Evolutionary conservation across 352 stramenopile genomes (phyloP).

Genomic region (Globisporangium okanoganense): DNA sequence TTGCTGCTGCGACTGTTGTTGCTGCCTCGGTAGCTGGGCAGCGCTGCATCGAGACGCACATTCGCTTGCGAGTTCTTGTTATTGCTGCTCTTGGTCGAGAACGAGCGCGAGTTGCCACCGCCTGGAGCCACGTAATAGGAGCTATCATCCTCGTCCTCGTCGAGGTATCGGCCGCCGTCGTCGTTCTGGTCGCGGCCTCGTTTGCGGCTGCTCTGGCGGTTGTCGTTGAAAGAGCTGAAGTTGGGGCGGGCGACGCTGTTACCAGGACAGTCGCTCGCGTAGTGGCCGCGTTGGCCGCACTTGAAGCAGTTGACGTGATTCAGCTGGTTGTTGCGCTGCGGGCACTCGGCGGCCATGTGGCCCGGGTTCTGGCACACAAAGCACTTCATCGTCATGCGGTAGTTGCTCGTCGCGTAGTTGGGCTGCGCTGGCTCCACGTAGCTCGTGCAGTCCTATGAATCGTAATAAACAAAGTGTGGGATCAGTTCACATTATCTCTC

Average conservation of each 20-base stretch:
- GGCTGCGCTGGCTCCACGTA: slow-evolving; percentile 43
- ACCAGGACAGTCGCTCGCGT: slow-evolving; percentile 39
- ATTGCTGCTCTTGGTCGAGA: slow-evolving; percentile 3
- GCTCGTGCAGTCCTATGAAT: slow-evolving; percentile 24
- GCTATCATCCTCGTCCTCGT: slow-evolving; percentile 31
- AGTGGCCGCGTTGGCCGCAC: slow-evolving; percentile 42
- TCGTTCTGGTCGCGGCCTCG: slow-evolving; percentile 44
- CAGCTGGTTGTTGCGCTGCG: slow-evolving; percentile 40
- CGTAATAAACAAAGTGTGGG: background rate
- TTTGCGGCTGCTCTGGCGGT: slow-evolving; percentile 37
- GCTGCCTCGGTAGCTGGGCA: slow-evolving; percentile 15
- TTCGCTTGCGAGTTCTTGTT: slow-evolving; percentile 11
- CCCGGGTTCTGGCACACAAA: slow-evolving; percentile 66
- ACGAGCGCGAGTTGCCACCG: slow-evolving; percentile 15
- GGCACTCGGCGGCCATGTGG: slow-evolving; percentile 73
- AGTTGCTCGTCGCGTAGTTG: slow-evolving; percentile 42
- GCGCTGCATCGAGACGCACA: slow-evolving; percentile 14
- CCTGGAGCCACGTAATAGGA: slow-evolving; percentile 29
- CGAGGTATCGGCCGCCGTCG: slow-evolving; percentile 25
- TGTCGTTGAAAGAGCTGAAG: slow-evolving; percentile 15
- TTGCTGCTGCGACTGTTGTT: slow-evolving; percentile 9
- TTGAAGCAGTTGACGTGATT: slow-evolving; percentile 48
- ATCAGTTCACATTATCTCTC: background rate
- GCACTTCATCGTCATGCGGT: slow-evolving; percentile 55
- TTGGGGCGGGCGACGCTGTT: slow-evolving; percentile 10